These are phyloP conservation scores for Plantago major DNA, from an alignment of 257 asterid species.

Conservation along the genomic window DNA sequence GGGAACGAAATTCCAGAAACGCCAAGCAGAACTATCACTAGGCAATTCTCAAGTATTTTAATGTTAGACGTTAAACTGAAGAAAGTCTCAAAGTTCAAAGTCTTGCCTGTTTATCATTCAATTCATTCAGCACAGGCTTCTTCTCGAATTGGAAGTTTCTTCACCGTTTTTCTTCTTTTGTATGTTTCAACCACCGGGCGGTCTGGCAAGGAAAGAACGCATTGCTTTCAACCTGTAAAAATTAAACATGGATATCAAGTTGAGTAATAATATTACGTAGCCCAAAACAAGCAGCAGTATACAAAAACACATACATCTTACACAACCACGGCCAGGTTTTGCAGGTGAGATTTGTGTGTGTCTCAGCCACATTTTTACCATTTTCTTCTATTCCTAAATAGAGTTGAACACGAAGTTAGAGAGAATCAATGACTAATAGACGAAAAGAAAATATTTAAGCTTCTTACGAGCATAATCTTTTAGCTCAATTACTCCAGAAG, in stretches of 20 bases:
- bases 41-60: background rate
- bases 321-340: conserved; percentile 84
- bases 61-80: background rate
- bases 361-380: conserved; percentile 20
- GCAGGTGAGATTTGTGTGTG: conserved; percentile 42
- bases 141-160: conserved; percentile 46
- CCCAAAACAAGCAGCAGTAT: conserved; percentile 36
- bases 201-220: conserved; percentile 46
- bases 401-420: conserved; percentile 18
- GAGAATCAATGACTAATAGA: conserved; percentile 8
- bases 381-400: conserved; percentile 50
- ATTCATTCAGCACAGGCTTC: conserved; percentile 43
- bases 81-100: conserved; percentile 10
- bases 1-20: background rate
- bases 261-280: conserved; percentile 38
- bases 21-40: background rate
- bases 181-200: conserved; percentile 33
- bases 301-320: conserved; percentile 97
- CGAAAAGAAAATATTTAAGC: conserved; percentile 8
- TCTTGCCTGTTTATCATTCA: conserved; percentile 77
- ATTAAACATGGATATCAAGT: conserved; percentile 41
- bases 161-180: conserved; percentile 33
- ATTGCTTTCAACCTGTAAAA: conserved; percentile 71
- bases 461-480: conserved; percentile 40
- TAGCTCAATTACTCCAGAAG: conserved; percentile 25